These are phyloP conservation scores for Monosporozyma aerobia DNA, from an alignment of 805 yeast genomes.

Conservation along the genomic window DNA sequence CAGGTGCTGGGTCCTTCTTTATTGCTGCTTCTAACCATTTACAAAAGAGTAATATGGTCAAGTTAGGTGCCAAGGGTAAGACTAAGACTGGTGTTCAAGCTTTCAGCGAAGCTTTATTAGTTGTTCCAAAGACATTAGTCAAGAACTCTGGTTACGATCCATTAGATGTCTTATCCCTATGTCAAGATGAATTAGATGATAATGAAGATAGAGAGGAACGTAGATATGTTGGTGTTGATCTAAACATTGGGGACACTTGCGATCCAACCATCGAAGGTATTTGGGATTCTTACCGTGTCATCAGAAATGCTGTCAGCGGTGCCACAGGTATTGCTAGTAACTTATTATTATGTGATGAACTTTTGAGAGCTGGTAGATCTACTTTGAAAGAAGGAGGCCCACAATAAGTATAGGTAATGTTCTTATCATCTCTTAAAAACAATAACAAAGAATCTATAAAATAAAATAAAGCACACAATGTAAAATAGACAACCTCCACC, in stretches of 20 bases:
- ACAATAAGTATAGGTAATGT: slow-evolving; percentile 1
- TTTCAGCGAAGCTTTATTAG: slow-evolving; percentile 82
- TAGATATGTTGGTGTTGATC: slow-evolving; percentile 81
- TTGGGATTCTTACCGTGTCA: slow-evolving; percentile 92
- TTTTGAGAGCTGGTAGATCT: slow-evolving; percentile 92
- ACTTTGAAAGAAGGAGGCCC: slow-evolving; percentile 61
- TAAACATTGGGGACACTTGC: slow-evolving; percentile 87
- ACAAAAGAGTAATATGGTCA: slow-evolving; percentile 38
- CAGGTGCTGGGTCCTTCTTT: slow-evolving; percentile 97
- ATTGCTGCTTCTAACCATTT: slow-evolving; percentile 70
- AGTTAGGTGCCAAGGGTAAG: slow-evolving; percentile 67
- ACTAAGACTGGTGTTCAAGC: slow-evolving; percentile 86
- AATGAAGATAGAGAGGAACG: slow-evolving; percentile 44
- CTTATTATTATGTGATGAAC: slow-evolving; percentile 86
- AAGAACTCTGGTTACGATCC: slow-evolving; percentile 91
- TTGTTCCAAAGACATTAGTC: slow-evolving; percentile 87
- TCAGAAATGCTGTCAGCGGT: slow-evolving; percentile 84
- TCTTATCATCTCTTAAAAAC: background rate
- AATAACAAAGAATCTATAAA: background rate
- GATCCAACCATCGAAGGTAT: slow-evolving; percentile 91
- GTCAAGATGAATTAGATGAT: slow-evolving; percentile 55
- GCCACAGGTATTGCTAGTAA: slow-evolving; percentile 94
- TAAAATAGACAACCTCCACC: background rate
- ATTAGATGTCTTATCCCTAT: slow-evolving; percentile 75
- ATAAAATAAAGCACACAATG: background rate